These are phyloP conservation scores for Colletotrichum tropicale DNA, from an alignment of 2,329 filamentous ascomycete species.

Conservation along the genomic window DNA sequence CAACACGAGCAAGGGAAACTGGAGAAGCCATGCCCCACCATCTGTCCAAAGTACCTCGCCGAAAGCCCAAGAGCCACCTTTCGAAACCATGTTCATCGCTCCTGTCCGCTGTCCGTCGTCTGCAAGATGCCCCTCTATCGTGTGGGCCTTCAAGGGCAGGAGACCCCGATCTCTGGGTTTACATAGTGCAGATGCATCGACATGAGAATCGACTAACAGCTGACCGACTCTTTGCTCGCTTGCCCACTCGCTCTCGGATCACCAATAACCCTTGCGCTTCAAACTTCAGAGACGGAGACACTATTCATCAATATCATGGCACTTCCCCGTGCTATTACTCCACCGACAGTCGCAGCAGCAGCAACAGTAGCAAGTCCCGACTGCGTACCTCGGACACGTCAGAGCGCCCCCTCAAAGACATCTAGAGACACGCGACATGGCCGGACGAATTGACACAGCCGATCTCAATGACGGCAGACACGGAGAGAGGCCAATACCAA, in stretches of 20 bases:
- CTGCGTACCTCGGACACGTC: neutral
- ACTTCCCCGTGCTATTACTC: neutral
- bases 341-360: neutral
- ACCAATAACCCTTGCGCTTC: neutral
- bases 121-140: neutral
- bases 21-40: neutral
- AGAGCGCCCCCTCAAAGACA: neutral
- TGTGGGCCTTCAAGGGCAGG: neutral
- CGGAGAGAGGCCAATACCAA: neutral
- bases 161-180: conserved; percentile 8
- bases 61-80: neutral
- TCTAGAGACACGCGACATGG: neutral
- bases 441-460: neutral
- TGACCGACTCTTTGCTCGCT: conserved; percentile 2
- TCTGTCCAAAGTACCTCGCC: neutral
- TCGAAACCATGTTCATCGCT: neutral
- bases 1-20: neutral
- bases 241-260: neutral
- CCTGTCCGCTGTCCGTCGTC: neutral
- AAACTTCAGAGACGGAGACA: neutral
- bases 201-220: neutral
- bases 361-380: neutral
- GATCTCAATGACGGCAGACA: neutral
- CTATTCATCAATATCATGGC: neutral
- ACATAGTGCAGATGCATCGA: conserved; percentile 1